Evolutionary conservation across 805 yeast genomes (phyloP).

Genomic region (Pichia occidentalis): DNA sequence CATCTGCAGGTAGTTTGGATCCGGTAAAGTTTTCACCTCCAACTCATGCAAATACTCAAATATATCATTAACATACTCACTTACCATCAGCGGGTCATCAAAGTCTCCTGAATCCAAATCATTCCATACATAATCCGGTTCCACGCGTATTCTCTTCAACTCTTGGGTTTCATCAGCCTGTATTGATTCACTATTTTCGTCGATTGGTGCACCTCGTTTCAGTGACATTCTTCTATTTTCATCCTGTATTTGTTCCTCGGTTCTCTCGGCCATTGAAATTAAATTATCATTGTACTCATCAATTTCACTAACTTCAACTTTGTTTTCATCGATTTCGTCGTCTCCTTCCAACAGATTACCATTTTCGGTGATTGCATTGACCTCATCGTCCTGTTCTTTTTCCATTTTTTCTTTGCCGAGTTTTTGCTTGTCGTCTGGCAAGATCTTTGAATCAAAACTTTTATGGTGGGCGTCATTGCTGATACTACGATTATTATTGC

Average conservation of each 20-base stretch:
- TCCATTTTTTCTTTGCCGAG: constrained; percentile 4
- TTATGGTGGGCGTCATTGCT: constrained; percentile 6
- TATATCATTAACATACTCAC: constrained; percentile 86
- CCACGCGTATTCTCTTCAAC: constrained; percentile 30
- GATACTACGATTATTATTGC: constrained; percentile 6
- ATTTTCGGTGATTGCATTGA: neutral
- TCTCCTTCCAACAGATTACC: neutral
- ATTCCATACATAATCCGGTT: constrained; percentile 47
- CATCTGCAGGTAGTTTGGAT: constrained; percentile 56
- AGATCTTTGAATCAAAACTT: neutral
- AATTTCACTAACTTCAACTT: neutral
- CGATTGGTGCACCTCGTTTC: constrained; percentile 49
- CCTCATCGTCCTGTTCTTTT: neutral
- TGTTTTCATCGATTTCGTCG: constrained; percentile 2
- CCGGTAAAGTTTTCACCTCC: constrained; percentile 70
- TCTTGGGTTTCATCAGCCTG: constrained; percentile 25
- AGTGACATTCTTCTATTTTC: constrained; percentile 29
- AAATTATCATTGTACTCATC: constrained; percentile 1
- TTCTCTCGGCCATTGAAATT: constrained; percentile 19
- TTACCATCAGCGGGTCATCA: constrained; percentile 80
- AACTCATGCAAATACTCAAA: constrained; percentile 70
- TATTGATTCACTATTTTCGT: constrained; percentile 38
- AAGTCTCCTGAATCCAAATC: constrained; percentile 65
- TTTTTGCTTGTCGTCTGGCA: neutral
- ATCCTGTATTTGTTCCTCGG: constrained; percentile 25